These are phyloP conservation scores for Sphaerulina populicola DNA, from an alignment of 2,329 filamentous ascomycete species.

Conservation along the genomic window DNA sequence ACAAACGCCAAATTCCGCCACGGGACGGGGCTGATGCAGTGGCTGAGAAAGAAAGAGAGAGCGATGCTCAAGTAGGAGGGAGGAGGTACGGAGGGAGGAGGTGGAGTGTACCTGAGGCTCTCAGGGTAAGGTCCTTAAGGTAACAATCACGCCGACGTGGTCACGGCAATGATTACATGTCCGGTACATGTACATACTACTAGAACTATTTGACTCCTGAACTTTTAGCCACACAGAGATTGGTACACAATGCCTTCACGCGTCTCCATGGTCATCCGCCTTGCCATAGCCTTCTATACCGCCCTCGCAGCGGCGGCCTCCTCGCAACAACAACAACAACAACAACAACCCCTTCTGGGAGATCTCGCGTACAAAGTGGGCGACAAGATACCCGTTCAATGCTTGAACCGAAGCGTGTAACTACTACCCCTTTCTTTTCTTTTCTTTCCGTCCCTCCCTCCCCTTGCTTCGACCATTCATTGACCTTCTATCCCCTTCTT, in stretches of 20 bases:
- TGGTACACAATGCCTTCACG: neutral
- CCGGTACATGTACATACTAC: too few species aligned
- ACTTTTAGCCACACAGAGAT: too few species aligned
- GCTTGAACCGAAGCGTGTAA: slow-evolving; percentile 47
- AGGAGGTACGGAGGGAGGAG: too few species aligned
- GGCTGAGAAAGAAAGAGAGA: too few species aligned
- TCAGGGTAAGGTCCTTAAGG: too few species aligned
- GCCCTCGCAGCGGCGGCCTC: slow-evolving; percentile 35
- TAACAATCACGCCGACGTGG: too few species aligned
- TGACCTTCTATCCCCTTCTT: neutral
- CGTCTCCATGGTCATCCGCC: slow-evolving; percentile 22
- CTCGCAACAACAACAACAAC: slow-evolving; percentile 38
- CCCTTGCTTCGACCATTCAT: slow-evolving; percentile 4
- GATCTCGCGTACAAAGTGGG: slow-evolving; percentile 42
- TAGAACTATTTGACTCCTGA: neutral
- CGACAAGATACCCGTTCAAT: slow-evolving; percentile 45
- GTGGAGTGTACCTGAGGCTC: too few species aligned
- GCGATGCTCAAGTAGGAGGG: too few species aligned
- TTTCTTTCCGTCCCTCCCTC: neutral
- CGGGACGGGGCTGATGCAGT: too few species aligned
- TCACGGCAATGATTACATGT: neutral
- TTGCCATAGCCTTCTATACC: slow-evolving; percentile 30
- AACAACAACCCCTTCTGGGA: slow-evolving; percentile 34
- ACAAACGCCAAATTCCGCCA: too few species aligned
- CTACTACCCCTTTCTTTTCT: slow-evolving; percentile 20